These are phyloP conservation scores for Canna indica DNA, from an alignment of 176 grass and related monocot genomes.

Conservation along the genomic window DNA sequence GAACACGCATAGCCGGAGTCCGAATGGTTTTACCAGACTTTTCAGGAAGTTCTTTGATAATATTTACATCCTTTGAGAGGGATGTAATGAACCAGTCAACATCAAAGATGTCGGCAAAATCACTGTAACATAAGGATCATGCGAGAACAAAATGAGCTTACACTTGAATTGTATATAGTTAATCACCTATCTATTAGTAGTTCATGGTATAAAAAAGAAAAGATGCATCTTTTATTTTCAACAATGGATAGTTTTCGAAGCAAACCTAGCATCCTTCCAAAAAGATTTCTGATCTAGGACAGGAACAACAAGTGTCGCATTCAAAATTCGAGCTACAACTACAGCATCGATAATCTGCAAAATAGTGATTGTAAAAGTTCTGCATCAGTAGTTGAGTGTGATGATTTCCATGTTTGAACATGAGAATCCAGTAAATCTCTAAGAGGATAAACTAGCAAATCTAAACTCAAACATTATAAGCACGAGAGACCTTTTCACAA, in stretches of 20 bases:
- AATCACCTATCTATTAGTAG: constrained; percentile 12
- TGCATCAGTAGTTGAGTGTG: constrained; percentile 15
- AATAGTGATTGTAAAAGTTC: constrained; percentile 4
- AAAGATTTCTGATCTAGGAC: constrained; percentile 87
- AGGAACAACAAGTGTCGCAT: constrained; percentile 82
- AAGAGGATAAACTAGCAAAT: background rate
- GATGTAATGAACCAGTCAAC: constrained; percentile 65
- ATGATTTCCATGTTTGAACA: background rate
- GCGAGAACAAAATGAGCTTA: constrained; percentile 27
- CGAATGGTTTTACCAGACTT: constrained; percentile 41
- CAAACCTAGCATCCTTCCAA: constrained; percentile 96
- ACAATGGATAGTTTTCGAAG: background rate
- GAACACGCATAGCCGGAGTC: constrained; percentile 74
- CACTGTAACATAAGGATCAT: constrained; percentile 50
- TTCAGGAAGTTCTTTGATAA: constrained; percentile 72
- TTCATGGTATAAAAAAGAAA: constrained; percentile 2
- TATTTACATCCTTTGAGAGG: constrained; percentile 75
- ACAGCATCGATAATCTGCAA: constrained; percentile 97
- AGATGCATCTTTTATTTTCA: background rate
- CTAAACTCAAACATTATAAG: background rate
- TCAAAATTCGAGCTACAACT: constrained; percentile 80
- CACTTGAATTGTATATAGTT: constrained; percentile 12
- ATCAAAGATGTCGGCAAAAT: constrained; percentile 81
- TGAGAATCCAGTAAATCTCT: background rate
- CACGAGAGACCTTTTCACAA: background rate